These are phyloP conservation scores for Irpex sp. DNA, from an alignment of 1,284 basidiomycete genomes.

Conservation along the genomic window DNA sequence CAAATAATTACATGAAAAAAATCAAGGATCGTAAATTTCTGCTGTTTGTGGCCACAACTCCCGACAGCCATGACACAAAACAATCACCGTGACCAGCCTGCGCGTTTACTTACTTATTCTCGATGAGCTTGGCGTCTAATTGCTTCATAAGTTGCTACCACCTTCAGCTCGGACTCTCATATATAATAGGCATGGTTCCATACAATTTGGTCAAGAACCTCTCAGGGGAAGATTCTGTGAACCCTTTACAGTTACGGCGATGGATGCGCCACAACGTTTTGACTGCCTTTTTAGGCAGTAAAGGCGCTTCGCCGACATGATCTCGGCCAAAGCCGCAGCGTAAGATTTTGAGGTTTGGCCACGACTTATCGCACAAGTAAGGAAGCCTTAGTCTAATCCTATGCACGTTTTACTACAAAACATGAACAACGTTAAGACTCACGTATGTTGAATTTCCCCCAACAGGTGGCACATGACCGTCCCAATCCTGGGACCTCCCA, in stretches of 20 bases:
- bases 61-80: too few relatives aligned
- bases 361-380: background rate
- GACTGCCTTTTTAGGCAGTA: background rate
- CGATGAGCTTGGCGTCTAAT: background rate
- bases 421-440: background rate
- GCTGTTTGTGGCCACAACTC: too few relatives aligned
- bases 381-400: background rate
- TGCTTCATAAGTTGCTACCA: too few relatives aligned
- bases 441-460: background rate
- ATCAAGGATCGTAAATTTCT: too few relatives aligned
- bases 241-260: too few relatives aligned
- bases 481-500: slow-evolving; percentile 19
- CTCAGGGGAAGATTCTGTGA: too few relatives aligned
- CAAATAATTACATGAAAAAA: too few relatives aligned
- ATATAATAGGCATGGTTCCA: too few relatives aligned
- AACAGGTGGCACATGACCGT: slow-evolving; percentile 1
- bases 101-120: background rate
- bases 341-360: background rate
- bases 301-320: background rate
- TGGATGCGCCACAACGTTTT: background rate
- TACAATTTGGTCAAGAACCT: too few relatives aligned
- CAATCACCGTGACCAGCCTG: background rate
- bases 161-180: too few relatives aligned
- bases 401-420: too few relatives aligned
- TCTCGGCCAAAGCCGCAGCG: background rate